Evolutionary conservation across 2,329 filamentous ascomycete species (phyloP).

Genomic region (Capronia americana): DNA sequence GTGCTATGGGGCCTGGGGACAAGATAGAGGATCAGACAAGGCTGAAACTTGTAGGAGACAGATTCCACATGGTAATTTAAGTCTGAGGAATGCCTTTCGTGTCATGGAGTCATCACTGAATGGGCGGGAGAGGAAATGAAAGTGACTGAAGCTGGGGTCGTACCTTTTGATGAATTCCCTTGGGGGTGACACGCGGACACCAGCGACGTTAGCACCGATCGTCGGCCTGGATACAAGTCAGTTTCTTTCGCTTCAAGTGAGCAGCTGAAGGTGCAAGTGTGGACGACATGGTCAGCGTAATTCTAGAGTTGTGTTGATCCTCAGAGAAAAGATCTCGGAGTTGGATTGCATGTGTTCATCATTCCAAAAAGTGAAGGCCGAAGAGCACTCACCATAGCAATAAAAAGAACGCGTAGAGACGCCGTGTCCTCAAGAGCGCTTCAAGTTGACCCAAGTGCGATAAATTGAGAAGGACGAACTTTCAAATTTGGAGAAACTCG

Average conservation of each 20-base stretch:
- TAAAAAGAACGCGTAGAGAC: not conserved
- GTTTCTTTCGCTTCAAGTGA: not conserved
- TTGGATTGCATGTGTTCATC: conserved; percentile 64
- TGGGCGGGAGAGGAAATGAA: conserved; percentile 42
- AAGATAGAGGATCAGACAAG: conserved; percentile 64
- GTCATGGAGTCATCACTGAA: conserved; percentile 66
- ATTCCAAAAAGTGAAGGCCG: conserved; percentile 31
- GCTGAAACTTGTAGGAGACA: conserved; percentile 70
- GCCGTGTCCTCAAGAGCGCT: not conserved
- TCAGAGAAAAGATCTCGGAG: conserved; percentile 60
- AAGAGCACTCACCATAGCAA: conserved; percentile 10
- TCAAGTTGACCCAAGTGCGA: not conserved
- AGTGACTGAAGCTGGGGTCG: conserved; percentile 30
- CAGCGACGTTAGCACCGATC: not conserved
- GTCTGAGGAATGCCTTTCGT: conserved; percentile 73
- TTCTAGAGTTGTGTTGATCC: conserved; percentile 60
- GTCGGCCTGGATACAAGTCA: not conserved
- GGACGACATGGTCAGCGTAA: conserved; percentile 57
- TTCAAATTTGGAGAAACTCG: conserved; percentile 3
- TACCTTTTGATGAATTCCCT: conserved; percentile 53
- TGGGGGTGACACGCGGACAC: not conserved
- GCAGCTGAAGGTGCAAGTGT: conserved; percentile 19
- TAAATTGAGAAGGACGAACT: not conserved
- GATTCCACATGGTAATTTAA: conserved; percentile 69
- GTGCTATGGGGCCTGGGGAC: conserved; percentile 8